Conservation (phyloP, 768 basidiomycete species). For the Tulasnella calospora region DNA sequence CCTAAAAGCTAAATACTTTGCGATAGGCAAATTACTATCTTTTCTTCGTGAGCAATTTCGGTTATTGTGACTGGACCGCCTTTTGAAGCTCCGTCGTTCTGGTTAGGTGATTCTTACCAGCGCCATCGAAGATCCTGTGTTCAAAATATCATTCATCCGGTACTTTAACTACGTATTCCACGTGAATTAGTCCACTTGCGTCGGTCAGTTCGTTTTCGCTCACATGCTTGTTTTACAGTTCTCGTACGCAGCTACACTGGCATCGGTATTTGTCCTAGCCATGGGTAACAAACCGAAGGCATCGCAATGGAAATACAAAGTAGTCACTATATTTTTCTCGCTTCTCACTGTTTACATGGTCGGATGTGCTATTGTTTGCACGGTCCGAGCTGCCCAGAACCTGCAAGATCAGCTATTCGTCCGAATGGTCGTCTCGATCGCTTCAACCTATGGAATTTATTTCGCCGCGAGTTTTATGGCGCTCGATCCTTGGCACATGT, state of each 20-base stretch:
- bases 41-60: slow-evolving; percentile 66
- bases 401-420: slow-evolving; percentile 55
- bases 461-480: slow-evolving; percentile 72
- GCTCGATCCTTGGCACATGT: slow-evolving; percentile 93
- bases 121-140: slow-evolving; percentile 71
- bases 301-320: slow-evolving; percentile 81
- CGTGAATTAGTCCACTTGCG: slow-evolving; percentile 40
- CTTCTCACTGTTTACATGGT: slow-evolving; percentile 80
- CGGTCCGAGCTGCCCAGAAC: slow-evolving; percentile 62
- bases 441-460: slow-evolving; percentile 86
- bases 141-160: slow-evolving; percentile 58
- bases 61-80: background rate
- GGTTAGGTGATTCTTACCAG: slow-evolving; percentile 77
- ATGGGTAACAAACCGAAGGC: slow-evolving; percentile 93
- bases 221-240: slow-evolving; percentile 47
- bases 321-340: slow-evolving; percentile 67
- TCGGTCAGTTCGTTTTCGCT: slow-evolving; percentile 20
- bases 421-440: slow-evolving; percentile 76
- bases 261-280: slow-evolving; percentile 87
- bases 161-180: slow-evolving; percentile 74
- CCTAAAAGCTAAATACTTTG: background rate
- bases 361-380: slow-evolving; percentile 74
- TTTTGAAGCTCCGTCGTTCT: background rate
- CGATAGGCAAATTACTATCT: slow-evolving; percentile 87
- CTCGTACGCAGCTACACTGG: slow-evolving; percentile 72